Evolutionary conservation across 2,329 filamentous ascomycete species (phyloP).

Genomic region (Fusarium marasasianum): DNA sequence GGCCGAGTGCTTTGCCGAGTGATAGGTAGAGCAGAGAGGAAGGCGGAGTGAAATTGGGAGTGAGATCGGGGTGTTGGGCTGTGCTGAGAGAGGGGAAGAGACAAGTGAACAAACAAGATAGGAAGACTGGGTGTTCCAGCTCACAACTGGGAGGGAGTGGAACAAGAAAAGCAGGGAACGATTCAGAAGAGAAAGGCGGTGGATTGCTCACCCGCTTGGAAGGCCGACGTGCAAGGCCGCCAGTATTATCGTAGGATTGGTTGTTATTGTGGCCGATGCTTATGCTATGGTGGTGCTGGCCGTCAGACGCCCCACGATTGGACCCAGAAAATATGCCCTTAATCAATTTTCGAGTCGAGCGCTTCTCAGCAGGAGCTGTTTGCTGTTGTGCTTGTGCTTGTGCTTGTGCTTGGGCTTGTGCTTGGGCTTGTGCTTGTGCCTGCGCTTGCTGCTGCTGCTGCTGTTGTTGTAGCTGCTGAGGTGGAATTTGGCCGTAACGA

Average conservation of each 20-base stretch:
- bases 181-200: constrained; percentile 54
- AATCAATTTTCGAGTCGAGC: constrained; percentile 63
- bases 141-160: constrained; percentile 18
- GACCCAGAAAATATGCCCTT: constrained; percentile 62
- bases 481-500: constrained; percentile 36
- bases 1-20: constrained; percentile 18
- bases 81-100: constrained; percentile 24
- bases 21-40: constrained; percentile 11
- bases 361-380: constrained; percentile 52
- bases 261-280: constrained; percentile 42
- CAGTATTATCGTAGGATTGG: constrained; percentile 58
- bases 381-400: constrained; percentile 38
- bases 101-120: constrained; percentile 6
- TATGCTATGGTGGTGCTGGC: constrained; percentile 44
- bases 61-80: constrained; percentile 23
- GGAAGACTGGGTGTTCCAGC: constrained; percentile 21
- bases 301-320: constrained; percentile 42
- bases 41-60: constrained; percentile 25
- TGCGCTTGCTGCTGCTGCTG: constrained; percentile 27
- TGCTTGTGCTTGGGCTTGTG: constrained; percentile 17
- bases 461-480: constrained; percentile 40
- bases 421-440: constrained; percentile 10
- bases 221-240: constrained; percentile 61
- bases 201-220: constrained; percentile 67
- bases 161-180: constrained; percentile 49